These are phyloP conservation scores for Singerocomus inundabilis DNA, from an alignment of 1,284 basidiomycete genomes.

Conservation along the genomic window DNA sequence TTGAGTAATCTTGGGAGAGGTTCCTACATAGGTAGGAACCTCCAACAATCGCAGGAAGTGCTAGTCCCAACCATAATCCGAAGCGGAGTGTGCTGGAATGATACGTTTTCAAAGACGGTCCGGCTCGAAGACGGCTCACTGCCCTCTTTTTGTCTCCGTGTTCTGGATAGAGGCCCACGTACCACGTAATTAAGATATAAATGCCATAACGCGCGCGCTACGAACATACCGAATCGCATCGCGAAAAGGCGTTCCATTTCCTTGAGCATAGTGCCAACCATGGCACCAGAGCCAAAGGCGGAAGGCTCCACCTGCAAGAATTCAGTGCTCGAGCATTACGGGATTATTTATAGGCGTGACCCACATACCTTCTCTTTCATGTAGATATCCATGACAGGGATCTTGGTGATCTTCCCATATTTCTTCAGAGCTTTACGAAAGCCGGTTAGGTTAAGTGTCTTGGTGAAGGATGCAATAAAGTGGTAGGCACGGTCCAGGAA, in stretches of 20 bases:
- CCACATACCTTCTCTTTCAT: slow-evolving; percentile 66
- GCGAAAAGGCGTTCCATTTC: slow-evolving; percentile 77
- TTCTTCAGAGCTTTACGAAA: slow-evolving; percentile 93
- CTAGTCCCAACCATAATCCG: slow-evolving; percentile 76
- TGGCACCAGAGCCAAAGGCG: slow-evolving; percentile 59
- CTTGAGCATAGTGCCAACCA: slow-evolving; percentile 66
- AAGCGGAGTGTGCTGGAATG: slow-evolving; percentile 77
- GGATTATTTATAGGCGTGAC: background rate
- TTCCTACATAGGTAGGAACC: slow-evolving; percentile 69
- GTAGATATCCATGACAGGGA: slow-evolving; percentile 67
- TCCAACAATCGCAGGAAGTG: slow-evolving; percentile 69
- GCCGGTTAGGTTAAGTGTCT: slow-evolving; percentile 87
- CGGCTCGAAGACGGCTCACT: slow-evolving; percentile 62
- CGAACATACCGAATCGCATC: slow-evolving; percentile 63
- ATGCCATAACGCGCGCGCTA: background rate
- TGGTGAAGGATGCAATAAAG: background rate
- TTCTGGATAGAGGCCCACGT: slow-evolving; percentile 44
- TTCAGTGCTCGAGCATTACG: background rate
- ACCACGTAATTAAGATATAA: background rate
- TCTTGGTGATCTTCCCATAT: slow-evolving; percentile 84
- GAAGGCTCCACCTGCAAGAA: slow-evolving; percentile 56
- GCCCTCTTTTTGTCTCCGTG: slow-evolving; percentile 85
- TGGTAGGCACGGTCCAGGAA: background rate
- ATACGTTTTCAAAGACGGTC: slow-evolving; percentile 58
- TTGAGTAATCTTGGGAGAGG: background rate